Percentiles rank a stretch among this genome's conserved stretches.
These are phyloP conservation scores for Gossypium thurberi DNA, from an alignment of 345 rosid genomes.

Conservation along the genomic window DNA sequence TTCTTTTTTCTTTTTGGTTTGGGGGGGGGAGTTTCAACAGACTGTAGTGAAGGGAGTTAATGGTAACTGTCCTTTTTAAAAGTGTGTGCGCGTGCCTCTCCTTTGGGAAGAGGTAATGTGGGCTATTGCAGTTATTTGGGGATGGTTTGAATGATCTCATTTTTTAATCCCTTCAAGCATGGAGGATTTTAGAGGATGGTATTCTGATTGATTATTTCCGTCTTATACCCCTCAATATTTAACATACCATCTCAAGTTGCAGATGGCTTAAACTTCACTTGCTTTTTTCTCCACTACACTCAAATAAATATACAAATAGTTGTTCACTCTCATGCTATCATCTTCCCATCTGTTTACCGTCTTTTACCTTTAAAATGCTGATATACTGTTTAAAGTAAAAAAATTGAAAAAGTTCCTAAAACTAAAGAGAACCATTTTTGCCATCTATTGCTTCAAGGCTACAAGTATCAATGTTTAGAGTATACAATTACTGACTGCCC, in stretches of 20 bases:
- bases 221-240: not conserved
- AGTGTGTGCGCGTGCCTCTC: not conserved
- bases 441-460: slow-evolving; percentile 6
- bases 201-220: not conserved
- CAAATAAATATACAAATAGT: not conserved
- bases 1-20: not conserved
- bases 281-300: not conserved
- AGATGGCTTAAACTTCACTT: not conserved
- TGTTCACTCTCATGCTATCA: not conserved
- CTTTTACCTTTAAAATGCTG: not conserved
- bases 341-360: not conserved
- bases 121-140: not conserved
- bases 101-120: not conserved
- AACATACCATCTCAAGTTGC: not conserved
- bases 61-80: not conserved
- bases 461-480: not conserved
- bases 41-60: not conserved
- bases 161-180: not conserved
- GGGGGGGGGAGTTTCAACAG: not conserved
- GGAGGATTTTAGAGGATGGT: not conserved
- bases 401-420: not conserved
- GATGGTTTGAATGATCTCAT: not conserved
- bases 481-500: not conserved
- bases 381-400: not conserved
- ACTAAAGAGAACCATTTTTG: slow-evolving; percentile 6